phyloP scores from a whole-genome alignment of 306 rosid species.

The Malus sylvestris region DNA sequence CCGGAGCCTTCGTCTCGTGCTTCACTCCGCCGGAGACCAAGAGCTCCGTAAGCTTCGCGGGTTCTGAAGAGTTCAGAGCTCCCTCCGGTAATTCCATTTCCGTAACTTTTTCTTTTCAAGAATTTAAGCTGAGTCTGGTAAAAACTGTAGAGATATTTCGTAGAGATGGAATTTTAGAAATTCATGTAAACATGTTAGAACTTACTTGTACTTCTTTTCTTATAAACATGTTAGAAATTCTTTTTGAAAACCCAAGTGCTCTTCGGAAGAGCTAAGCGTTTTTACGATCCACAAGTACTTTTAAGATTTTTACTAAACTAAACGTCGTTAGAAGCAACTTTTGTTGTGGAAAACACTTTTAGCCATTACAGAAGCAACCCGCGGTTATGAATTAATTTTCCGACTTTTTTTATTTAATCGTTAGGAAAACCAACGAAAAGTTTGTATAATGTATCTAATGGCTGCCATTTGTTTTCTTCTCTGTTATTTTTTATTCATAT shows the following conservation, averaged over 20 bases:
- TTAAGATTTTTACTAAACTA: neutral
- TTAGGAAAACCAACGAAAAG: too few relatives aligned
- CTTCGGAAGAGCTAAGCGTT: neutral
- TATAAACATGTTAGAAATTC: neutral
- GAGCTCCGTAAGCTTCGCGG: conserved; percentile 30
- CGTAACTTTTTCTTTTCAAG: neutral
- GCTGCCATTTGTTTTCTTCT: neutral
- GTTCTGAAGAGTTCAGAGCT: conserved; percentile 46
- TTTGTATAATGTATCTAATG: neutral
- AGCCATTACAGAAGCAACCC: neutral
- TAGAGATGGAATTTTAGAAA: neutral
- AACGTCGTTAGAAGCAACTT: too few relatives aligned
- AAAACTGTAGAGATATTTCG: neutral
- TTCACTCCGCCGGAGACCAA: conserved; percentile 64
- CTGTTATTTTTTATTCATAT: neutral
- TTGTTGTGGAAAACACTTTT: too few relatives aligned
- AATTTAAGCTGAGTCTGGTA: neutral
- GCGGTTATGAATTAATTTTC: neutral
- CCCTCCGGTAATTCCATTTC: conserved; percentile 28
- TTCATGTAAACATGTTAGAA: neutral
- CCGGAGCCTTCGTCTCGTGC: conserved; percentile 51
- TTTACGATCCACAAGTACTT: neutral
- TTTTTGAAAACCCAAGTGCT: neutral
- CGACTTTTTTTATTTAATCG: neutral
- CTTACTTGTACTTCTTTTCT: neutral